Evolutionary conservation across 257 asterid species (phyloP).

Genomic region (Solanum piurae): DNA sequence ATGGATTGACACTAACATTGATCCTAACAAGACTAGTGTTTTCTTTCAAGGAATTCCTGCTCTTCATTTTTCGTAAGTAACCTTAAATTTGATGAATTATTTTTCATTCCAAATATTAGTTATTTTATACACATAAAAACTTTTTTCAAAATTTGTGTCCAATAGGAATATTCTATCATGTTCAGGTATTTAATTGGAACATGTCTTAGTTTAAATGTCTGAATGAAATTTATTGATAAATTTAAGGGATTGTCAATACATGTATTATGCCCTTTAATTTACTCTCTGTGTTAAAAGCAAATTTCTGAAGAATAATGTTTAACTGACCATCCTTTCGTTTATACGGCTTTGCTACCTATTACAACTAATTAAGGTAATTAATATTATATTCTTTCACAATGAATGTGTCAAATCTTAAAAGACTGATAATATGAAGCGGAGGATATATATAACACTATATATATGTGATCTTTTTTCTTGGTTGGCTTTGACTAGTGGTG

Average conservation of each 20-base stretch:
- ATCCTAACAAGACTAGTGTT: conserved; percentile 33
- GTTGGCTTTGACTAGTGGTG: conserved; percentile 25
- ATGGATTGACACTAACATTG: conserved; percentile 57
- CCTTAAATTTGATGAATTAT: background rate
- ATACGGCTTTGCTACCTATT: background rate
- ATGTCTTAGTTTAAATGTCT: background rate
- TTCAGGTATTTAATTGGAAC: background rate
- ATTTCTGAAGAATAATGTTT: background rate
- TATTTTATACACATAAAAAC: background rate
- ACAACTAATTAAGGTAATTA: background rate
- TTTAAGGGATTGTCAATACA: background rate
- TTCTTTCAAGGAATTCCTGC: conserved; percentile 69
- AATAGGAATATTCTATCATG: background rate
- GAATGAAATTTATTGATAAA: background rate
- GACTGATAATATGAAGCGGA: background rate
- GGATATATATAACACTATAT: background rate
- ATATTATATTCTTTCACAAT: background rate
- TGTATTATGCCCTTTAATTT: background rate
- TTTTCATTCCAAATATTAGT: background rate
- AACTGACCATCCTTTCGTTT: background rate
- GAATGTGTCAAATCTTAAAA: background rate
- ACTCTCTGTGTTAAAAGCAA: background rate
- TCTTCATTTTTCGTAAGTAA: conserved; percentile 36
- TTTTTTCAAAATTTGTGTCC: background rate
- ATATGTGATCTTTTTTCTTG: background rate